Evolutionary conservation across 2,329 filamentous ascomycete genomes (phyloP), one percentile per base, ranked within the genome.

Genomic region (Colletotrichum nymphaeae): DNA sequence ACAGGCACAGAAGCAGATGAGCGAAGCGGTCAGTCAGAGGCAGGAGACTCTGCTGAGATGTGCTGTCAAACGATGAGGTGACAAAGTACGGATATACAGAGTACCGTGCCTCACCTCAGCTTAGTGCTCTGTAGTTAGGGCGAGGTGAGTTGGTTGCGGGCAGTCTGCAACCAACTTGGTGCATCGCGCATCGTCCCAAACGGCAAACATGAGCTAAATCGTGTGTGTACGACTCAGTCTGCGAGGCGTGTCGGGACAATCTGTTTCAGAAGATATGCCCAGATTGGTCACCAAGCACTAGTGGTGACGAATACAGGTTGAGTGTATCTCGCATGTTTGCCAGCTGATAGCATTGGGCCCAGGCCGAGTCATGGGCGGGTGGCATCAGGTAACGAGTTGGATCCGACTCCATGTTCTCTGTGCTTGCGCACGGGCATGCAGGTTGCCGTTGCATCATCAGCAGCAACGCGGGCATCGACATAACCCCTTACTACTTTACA

Each of bases 211-310:
- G 60, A 66, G 60, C 66, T 62, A 60, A 70, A 52, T 28, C 32
- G 22, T 37, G 60, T 32, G 26, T 57, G 67, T 70, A 66, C 67
- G 71, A 71, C 49, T 73, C 62, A 57, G 67, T 24, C 28, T 24
- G 14, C 46, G 26, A 70, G 32, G 46, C 55, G 37, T 52, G 16
- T 66, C 46, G 67, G 56, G 26, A 57, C 37, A 55, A 70, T 32
- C 67, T 62, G 71, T 73, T 71, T 73, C 71, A 73, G 60, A 56
- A 42, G n/a, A 28, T n/a, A 24, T 55, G 59, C 16, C 30, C 57
- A 35, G n/a, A 12, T 53, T 19, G 7, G 35, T 56, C 19, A 24
- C 35, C 35, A 32, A 67, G 24, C 63, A 32, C 56, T 49, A 35
- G 14, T 46, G 42, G 37, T n/a, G 59, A 63, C 49, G 49, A 63